Conservation (phyloP, 148 eudicot species). For the Fagopyrum esculentum region DNA sequence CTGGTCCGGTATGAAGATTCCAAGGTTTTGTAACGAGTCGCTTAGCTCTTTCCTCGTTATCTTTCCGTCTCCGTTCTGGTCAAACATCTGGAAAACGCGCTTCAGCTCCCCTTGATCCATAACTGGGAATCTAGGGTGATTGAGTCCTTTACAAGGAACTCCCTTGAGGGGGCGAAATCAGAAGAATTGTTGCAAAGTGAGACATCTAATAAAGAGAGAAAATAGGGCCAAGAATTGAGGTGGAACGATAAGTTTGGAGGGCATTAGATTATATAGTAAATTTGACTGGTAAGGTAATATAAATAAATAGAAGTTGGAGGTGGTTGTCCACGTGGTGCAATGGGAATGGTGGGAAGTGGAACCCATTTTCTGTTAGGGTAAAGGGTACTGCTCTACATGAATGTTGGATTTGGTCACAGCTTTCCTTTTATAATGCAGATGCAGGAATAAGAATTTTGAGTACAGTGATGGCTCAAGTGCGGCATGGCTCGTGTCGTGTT, state of each 20-base stretch:
- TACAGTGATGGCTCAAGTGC: no score
- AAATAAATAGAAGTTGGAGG: not conserved
- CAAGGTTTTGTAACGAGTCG: conserved; percentile 52
- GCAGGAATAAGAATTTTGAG: not conserved
- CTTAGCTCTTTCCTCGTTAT: conserved; percentile 54
- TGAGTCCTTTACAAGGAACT: not conserved
- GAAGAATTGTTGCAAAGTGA: not conserved
- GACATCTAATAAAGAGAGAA: not conserved
- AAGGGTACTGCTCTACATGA: conserved; percentile 5
- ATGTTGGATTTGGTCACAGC: not conserved
- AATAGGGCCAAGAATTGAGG: conserved; percentile 3
- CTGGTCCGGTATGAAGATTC: conserved; percentile 58
- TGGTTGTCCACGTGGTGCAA: conserved; percentile 5
- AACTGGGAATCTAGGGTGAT: no score
- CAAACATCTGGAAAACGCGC: conserved; percentile 75
- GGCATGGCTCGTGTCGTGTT: no score
- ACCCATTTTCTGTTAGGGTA: not conserved
- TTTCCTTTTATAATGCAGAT: not conserved
- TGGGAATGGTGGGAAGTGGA: conserved; percentile 9
- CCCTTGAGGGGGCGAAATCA: conserved; percentile 1
- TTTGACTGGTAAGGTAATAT: not conserved
- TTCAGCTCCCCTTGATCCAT: conserved; percentile 65
- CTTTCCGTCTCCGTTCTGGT: conserved; percentile 66
- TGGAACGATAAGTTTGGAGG: not conserved
- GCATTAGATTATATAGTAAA: not conserved